Evolutionary conservation across 345 rosid genomes (phyloP), one percentile per base, ranked within the genome.

Genomic region (Bruguiera sexangula): DNA sequence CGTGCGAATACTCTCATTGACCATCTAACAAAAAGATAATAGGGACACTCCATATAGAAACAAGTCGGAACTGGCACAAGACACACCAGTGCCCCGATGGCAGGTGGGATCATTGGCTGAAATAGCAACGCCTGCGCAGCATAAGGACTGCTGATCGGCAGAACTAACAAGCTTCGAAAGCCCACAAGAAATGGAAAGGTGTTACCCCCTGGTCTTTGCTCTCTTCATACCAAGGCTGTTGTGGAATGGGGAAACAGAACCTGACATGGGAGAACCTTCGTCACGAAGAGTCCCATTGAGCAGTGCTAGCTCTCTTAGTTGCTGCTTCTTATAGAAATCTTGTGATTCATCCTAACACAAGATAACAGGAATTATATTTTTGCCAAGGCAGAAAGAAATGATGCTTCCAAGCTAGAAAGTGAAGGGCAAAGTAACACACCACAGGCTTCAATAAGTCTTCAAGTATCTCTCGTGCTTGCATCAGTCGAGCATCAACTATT

Each of bases 261-360:
- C 95, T 0, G 98, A 85, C 97, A 92, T 88, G 20, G 95, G 93
- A 71, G 97, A 90, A 61, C 98, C 96, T 74, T 89, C 99, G 56
- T 89, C 95, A 2, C 98, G 89, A 39, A 90, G 89, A 6, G 87
- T 92, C 48, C 98, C 98, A 63, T 96, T 95, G 60, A 96, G 94
- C 85, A 96, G 62, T 24, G 98, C 98, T 34, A 96, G 84, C 89
- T 96, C 99, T 51, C 99, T 80, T 18, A 96, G 84, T 81, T 96
- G 99, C 48, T 96, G 97, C 76, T 92, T 96, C 89, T 96, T 96
- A 72, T 96, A 96, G 58, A 89, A 76, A 73, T 96, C 99, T 50
- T 96, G 97, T 20, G 99, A 80, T 80, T 96, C 99, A 62, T 92
- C 98, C 99, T 95, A 52, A 50, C 27, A 64, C 26, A 29, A 69